Conservation (phyloP, 139 green algal genomes). For the Pseudopediastrum boryanum region DNA sequence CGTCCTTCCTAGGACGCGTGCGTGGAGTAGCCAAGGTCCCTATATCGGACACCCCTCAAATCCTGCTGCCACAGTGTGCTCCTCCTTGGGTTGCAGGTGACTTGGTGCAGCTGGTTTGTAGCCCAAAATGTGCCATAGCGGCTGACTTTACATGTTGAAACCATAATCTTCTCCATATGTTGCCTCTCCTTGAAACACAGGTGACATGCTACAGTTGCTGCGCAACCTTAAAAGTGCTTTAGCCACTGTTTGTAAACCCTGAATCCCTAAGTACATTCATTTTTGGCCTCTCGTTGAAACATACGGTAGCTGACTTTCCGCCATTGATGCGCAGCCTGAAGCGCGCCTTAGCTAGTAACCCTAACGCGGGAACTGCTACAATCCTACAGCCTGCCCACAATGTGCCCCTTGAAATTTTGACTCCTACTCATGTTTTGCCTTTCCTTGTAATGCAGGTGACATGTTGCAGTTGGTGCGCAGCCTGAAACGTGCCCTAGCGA, state of each 20-base stretch:
- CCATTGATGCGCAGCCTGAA: too few species aligned
- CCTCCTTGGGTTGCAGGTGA: not conserved
- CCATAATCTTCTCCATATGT: too few species aligned
- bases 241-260: too few species aligned
- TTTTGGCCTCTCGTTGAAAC: too few species aligned
- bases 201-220: too few species aligned
- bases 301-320: too few species aligned
- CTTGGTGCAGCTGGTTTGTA: conserved; percentile 32
- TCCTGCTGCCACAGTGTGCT: not conserved
- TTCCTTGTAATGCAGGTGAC: not conserved
- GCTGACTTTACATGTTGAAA: conserved; percentile 14
- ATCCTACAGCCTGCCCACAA: too few species aligned
- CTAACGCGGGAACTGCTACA: too few species aligned
- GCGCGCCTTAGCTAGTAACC: too few species aligned
- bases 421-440: not conserved
- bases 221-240: too few species aligned
- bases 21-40: not conserved
- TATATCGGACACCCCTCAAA: not conserved
- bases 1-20: not conserved
- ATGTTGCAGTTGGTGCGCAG: conserved; percentile 34
- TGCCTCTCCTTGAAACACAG: too few species aligned
- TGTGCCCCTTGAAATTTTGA: not conserved
- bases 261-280: too few species aligned
- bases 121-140: conserved; percentile 36
- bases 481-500: conserved; percentile 38